Evolutionary conservation across 2,329 filamentous ascomycete genomes (phyloP), one percentile per base, ranked within the genome.

Genomic region (Orbilia blumenaviensis): DNA sequence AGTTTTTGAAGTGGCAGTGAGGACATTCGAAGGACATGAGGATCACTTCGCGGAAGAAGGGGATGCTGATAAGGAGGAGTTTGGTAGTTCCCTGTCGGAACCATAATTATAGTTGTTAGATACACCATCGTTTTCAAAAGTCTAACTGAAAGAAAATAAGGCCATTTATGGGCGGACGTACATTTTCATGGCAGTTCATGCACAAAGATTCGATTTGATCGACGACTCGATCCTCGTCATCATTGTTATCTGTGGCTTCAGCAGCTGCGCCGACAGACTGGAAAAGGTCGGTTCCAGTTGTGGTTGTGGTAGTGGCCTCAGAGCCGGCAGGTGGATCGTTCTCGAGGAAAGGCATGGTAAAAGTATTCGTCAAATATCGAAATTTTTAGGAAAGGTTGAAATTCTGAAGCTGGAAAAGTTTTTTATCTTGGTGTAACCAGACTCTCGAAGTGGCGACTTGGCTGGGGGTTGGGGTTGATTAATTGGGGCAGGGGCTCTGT

Each of bases 1-100:
- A 94, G 85, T 98, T 97, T 79, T 91, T 89, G 84, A 94, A 91
- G 82, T 89, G 86, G 85, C 95, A 99, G 84, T 97, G 89, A 4
- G 92, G 89, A 86, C 95, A 99, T 79, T 89, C 88, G 84, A 99
- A 99, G 78, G 94, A 98, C 90, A 97, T 97, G 83, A 99, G 89
- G 81, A 99, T 93, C 78, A 99, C 90, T 83, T 99, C 94, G 85
- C 93, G 93, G 86, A 99, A 99, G 87, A 93, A 98, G 14, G 95
- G 95, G 67, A 99, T 97, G 78, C 89, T 89, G 14, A 96, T 96
- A 66, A 99, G 89, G 46, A 99, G 89, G 21, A 99, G 88, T 73
- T 91, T 88, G 12, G 95, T 99, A 0, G 86, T 88, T 80, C 95
- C 95, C 92, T 96, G 77, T 34, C 46, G n/a, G n/a, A n/a, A n/a